Conservation (phyloP, 768 basidiomycete species). For the Calocera cornea region DNA sequence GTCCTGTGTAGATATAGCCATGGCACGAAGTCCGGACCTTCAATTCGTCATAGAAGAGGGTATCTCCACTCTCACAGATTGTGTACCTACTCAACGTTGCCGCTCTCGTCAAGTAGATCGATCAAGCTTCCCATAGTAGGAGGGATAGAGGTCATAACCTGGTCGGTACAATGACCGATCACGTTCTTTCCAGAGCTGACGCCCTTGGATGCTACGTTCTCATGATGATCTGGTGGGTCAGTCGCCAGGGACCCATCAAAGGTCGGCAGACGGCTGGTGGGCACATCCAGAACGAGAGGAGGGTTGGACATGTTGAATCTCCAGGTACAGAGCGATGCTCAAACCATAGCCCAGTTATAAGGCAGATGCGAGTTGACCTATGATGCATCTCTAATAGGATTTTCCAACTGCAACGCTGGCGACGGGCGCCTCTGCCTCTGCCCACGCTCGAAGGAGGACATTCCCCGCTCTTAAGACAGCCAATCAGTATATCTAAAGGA, state of each 20-base stretch:
- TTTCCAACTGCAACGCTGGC: no score
- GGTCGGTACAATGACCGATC: conserved; percentile 17
- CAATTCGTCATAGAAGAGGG: conserved; percentile 24
- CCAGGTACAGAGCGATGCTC: not conserved
- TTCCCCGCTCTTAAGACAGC: no score
- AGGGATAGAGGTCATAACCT: conserved; percentile 20
- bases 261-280: not conserved
- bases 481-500: no score
- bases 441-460: no score
- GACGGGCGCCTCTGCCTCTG: no score
- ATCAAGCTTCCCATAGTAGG: conserved; percentile 23
- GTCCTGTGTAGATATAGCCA: not conserved
- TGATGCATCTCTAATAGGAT: no score
- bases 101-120: conserved; percentile 14
- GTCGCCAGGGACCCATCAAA: not conserved
- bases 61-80: conserved; percentile 26
- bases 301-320: not conserved
- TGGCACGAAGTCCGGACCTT: conserved; percentile 11
- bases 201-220: not conserved
- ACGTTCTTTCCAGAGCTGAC: conserved; percentile 19
- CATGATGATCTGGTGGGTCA: not conserved
- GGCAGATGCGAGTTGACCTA: no score
- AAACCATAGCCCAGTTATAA: no score
- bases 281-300: not conserved
- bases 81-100: conserved; percentile 16